Evolutionary conservation across 768 basidiomycete species (phyloP), one percentile per base, ranked within the genome.

Genomic region (Rhizopogon vesiculosus): DNA sequence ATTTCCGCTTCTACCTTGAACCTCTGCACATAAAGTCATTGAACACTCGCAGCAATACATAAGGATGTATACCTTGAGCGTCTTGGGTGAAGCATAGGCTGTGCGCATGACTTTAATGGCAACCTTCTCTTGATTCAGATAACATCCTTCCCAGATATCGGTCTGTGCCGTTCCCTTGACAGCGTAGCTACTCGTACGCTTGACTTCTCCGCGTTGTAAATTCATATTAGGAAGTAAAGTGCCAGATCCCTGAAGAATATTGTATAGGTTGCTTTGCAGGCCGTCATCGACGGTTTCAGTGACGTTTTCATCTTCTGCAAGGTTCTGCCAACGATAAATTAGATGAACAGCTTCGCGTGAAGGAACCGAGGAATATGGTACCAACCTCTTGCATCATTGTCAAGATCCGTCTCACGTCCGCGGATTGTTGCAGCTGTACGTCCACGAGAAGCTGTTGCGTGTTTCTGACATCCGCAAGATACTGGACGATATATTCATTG

Each of bases 111-210:
- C 74, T 61, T 83, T 83, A 63, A 84, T 78, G 1, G 80, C 79
- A 6, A 84, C 83, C 56, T 80, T 82, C 59, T 82, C 78, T 50
- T 74, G 69, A 28, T 72, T 71, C 1, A 84, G 73, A 67, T 82
- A 84, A 10, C 78, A 25, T 3, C 83, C 83, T 63, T 83, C 80
- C 74, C 74, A 73, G 43, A 82, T 76, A 64, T 81, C 83, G 73
- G 82, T 82, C 3, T 76, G 74, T 9, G 75, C 72, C 13, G 76
- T 80, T 29, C 80, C 80, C 43, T 76, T 76, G 42, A 81, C 74
- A 7, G 83, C 80, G 49, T 76, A 76, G 19, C 74, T 66, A n/a
- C 79, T 76, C 29, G 79, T 66, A 56, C 79, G 72, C n/a, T 66
- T 67, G 9, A 83, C 82, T 65, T 85, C 83, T 5, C 81, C 82